phyloP scores from a whole-genome alignment of 2,329 filamentous ascomycete genomes.

The Paraphoma chrysanthemicola region DNA sequence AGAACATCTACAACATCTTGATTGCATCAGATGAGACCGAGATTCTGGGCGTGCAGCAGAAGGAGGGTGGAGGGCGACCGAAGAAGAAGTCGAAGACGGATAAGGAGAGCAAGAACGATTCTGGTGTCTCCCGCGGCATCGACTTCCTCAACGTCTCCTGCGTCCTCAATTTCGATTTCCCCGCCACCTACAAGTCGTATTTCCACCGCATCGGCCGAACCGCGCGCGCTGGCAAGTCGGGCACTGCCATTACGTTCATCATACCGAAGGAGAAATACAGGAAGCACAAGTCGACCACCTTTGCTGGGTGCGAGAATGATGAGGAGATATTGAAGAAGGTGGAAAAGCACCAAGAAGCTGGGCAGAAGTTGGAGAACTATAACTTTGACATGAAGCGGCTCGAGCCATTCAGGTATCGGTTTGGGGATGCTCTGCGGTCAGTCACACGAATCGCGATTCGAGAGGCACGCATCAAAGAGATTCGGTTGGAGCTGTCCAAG shows the following conservation, averaged over 20 bases:
- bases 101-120: constrained; percentile 78
- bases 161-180: constrained; percentile 97
- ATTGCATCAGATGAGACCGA: constrained; percentile 95
- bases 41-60: constrained; percentile 67
- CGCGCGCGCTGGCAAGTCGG: constrained; percentile 85
- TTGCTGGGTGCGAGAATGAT: constrained; percentile 78
- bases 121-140: constrained; percentile 93
- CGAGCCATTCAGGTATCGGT: constrained; percentile 89
- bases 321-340: constrained; percentile 85
- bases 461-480: constrained; percentile 85
- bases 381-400: constrained; percentile 94
- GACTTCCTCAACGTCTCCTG: constrained; percentile 87
- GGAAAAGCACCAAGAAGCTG: constrained; percentile 79
- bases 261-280: constrained; percentile 81
- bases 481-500: constrained; percentile 88
- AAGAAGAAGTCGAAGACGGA: constrained; percentile 64
- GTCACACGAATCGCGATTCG: constrained; percentile 90
- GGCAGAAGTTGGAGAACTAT: constrained; percentile 86
- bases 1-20: constrained; percentile 95
- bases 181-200: constrained; percentile 86
- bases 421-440: constrained; percentile 84
- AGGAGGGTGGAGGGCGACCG: constrained; percentile 47
- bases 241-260: constrained; percentile 96
- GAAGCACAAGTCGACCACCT: constrained; percentile 87
- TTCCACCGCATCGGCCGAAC: constrained; percentile 97